phyloP scores from a whole-genome alignment of 768 basidiomycete species.

The Amanita rimosa region DNA sequence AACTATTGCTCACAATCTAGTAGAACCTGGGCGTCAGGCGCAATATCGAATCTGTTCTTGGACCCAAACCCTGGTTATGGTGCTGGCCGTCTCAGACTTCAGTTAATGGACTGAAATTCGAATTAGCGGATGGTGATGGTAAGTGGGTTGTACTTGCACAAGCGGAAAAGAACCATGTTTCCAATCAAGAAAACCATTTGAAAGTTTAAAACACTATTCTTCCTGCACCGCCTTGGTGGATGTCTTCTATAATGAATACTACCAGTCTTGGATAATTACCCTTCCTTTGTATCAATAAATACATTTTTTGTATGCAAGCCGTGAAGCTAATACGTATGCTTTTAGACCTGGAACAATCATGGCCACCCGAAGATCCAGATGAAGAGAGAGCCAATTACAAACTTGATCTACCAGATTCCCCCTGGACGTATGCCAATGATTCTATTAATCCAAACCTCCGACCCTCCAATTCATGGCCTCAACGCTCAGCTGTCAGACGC shows the following conservation, averaged over 20 bases:
- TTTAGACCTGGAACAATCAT: constrained; percentile 22
- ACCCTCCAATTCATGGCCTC: constrained; percentile 42
- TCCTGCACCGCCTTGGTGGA: neutral
- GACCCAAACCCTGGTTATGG: constrained; percentile 68
- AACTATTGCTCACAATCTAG: constrained; percentile 8
- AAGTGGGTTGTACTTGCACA: constrained; percentile 46
- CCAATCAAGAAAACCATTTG: neutral
- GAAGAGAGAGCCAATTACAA: constrained; percentile 18
- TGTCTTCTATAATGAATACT: neutral
- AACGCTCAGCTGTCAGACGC: constrained; percentile 14
- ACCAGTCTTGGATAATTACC: neutral
- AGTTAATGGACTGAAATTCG: constrained; percentile 71
- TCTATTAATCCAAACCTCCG: constrained; percentile 65
- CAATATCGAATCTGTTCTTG: constrained; percentile 75
- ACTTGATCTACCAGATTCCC: constrained; percentile 45
- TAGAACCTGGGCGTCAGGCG: constrained; percentile 70
- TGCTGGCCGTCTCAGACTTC: constrained; percentile 61
- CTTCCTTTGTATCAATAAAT: neutral
- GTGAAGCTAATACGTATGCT: constrained; percentile 4
- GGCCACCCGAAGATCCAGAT: constrained; percentile 73
- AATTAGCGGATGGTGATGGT: constrained; percentile 63
- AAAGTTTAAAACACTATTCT: neutral
- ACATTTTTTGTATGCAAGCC: neutral
- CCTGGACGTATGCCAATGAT: constrained; percentile 82
- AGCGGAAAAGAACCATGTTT: neutral